A percentile compares a stretch with the other conserved stretches of the same genome.
These are phyloP conservation scores for Francoa sonchifolia DNA, from an alignment of 441 rosid genomes.

Conservation along the genomic window DNA sequence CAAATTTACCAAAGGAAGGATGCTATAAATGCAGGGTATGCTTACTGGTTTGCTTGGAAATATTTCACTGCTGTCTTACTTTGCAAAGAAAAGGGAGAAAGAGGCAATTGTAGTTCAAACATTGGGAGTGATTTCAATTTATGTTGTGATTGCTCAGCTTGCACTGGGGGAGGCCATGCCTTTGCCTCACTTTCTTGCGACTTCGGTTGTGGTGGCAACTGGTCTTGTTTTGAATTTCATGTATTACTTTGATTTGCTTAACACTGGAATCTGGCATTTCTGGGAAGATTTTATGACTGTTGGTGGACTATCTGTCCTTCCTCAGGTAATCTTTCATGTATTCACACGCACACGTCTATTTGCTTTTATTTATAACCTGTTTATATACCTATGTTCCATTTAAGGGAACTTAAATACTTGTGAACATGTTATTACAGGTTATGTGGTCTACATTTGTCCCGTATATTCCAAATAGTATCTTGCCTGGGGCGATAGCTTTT, in stretches of 20 bases:
- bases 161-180: constrained; percentile 87
- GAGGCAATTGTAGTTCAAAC: constrained; percentile 77
- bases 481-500: constrained; percentile 58
- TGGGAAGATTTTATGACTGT: constrained; percentile 86
- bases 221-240: constrained; percentile 52
- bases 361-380: background rate
- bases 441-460: constrained; percentile 97
- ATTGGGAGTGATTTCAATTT: constrained; percentile 54
- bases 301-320: constrained; percentile 69
- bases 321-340: constrained; percentile 35
- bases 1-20: background rate
- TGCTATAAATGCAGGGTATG: constrained; percentile 55
- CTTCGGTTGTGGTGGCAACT: constrained; percentile 40
- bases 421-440: constrained; percentile 29
- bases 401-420: background rate
- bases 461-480: constrained; percentile 42
- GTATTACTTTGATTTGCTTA: constrained; percentile 43
- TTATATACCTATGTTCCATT: background rate
- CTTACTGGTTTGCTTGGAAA: constrained; percentile 78
- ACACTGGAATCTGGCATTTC: constrained; percentile 37
- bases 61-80: constrained; percentile 75
- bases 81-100: constrained; percentile 64
- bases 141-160: constrained; percentile 61
- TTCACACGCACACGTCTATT: background rate
- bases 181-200: constrained; percentile 33